A percentile compares a stretch with the other conserved stretches of the same genome.
Evolutionary conservation across 2,329 filamentous ascomycete genomes (phyloP).

Genomic region (Lachnellula hyalina): DNA sequence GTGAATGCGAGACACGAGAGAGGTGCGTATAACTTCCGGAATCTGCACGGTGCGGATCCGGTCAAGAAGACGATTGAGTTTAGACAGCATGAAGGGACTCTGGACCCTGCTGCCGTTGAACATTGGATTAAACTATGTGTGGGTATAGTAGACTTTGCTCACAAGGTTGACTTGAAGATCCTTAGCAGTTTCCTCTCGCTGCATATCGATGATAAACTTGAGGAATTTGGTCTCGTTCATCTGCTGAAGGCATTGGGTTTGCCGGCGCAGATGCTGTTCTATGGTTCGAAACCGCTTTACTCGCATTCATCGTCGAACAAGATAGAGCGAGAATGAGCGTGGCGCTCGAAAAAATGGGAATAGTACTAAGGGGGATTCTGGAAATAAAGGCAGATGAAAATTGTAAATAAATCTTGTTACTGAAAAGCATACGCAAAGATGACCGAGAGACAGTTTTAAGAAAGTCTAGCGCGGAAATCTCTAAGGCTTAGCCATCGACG

Average conservation of each 20-base stretch:
- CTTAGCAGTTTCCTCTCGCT: neutral
- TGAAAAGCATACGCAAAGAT: too few relatives aligned
- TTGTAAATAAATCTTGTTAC: too few relatives aligned
- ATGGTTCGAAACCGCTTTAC: neutral
- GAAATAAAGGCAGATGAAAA: too few relatives aligned
- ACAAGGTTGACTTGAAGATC: neutral
- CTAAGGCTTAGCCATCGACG: too few relatives aligned
- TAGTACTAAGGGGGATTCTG: too few relatives aligned
- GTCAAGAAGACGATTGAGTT: slow-evolving; percentile 22
- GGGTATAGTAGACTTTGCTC: slow-evolving; percentile 12
- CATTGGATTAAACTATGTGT: slow-evolving; percentile 17
- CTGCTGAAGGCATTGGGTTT: neutral
- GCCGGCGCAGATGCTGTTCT: neutral
- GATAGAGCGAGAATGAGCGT: too few relatives aligned
- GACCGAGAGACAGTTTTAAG: too few relatives aligned
- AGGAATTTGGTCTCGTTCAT: neutral
- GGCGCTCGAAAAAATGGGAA: too few relatives aligned
- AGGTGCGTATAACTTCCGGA: neutral
- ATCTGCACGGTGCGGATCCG: neutral
- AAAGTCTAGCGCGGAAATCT: too few relatives aligned
- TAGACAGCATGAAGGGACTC: slow-evolving; percentile 18
- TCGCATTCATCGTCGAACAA: too few relatives aligned
- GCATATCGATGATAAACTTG: neutral
- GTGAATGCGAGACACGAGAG: neutral
- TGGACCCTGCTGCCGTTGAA: slow-evolving; percentile 8